Base-by-base conservation (phyloP, 164 flowering plant genomes). In the Piper longum region DNA sequence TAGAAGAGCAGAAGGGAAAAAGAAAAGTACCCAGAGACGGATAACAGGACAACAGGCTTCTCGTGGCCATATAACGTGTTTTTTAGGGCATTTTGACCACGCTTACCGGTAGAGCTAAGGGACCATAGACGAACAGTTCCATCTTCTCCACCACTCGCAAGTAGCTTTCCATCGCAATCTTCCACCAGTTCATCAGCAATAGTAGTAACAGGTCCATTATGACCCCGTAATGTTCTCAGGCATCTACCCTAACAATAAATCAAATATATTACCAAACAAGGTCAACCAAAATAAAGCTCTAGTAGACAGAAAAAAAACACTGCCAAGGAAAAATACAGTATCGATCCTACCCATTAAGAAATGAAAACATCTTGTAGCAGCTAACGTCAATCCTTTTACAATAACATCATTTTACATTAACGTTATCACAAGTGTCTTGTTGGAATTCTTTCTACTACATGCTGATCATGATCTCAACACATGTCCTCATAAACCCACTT, bases 71-170 rank as follows among this genome's bases (percentile, higher is more conserved):
- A 68, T 52, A 85, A 70, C 54, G 89, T 85, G 62, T 81, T 79
- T 68, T 62, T 82, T 43, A 77, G 66, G 66, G 86, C 85, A 51
- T 75, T 82, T 36, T 84, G 83, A 40, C 95, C 83, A 56, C 83
- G 82, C 64, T 82, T 87, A 14, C 86, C 82, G 60, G 79, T 80
- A 16, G 85, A 82, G 59, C 67, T 58, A 66, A 88, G 76, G 14
- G 91, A 82, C 95, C 95, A 88, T 54, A 85, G 82, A 54, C 89
- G 85, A 70, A 88, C 86, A 18, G 87, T 81, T 48, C 84, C 78
- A 74, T 88, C 91, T 60, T 77, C 84, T 43, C 89, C 89, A 63
- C 89, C 89, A 77, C 89, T 84, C 57, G 86, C 89, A 70, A 84
- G 75, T 59, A 82, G 48, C 73, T 70, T 80, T 61, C 66, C 72